Evolutionary conservation across 164 flowering plant species (phyloP), one percentile per base, ranked within the genome.

Genomic region (Stephania cephalantha): DNA sequence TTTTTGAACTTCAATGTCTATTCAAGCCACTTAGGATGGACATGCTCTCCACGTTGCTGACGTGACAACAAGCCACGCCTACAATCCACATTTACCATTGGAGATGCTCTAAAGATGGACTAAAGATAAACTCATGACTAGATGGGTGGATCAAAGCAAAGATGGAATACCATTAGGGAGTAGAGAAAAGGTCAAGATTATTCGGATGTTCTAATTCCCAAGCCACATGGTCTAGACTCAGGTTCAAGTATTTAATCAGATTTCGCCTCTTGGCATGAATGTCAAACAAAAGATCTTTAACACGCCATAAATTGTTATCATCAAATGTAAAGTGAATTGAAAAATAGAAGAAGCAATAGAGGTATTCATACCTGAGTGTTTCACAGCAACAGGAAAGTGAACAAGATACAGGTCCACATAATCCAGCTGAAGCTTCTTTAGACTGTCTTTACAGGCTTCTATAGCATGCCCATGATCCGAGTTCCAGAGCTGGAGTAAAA

Each of bases 391-490:
- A 45, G 98, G 97, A 68, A 92, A 95, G 89, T 95, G 98, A 79
- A 95, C 83, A 66, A 95, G 91, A 82, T 89, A 95, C 7, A 95
- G 83, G 83, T 95, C 97, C 75, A 95, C 83, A 85, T 92, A 92
- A 45, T 92, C 95, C 1, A 95, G 86, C 79, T 84, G 89, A 68
- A 95, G 93, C 80, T 95, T 92, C 85, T 90, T 89, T 73, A 95
- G 73, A 75, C 98, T 95, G 80, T 88, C 92, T 81, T 92, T 90
- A 71, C 97, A 95, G 50, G 98, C 98, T 81, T 91, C 97, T 71
- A 86, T 35, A 66, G 93, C 97, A 83, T 94, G 98, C 45, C 97
- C 93, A 80, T 91, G 97, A 78, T 94, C 98, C 35, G 97, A 92
- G 80, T 88, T 94, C 98, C 98, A 94, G 9, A 94, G 95, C 97